phyloP scores from a whole-genome alignment of 148 eudicot species.

The Heliosperma pusillum region DNA sequence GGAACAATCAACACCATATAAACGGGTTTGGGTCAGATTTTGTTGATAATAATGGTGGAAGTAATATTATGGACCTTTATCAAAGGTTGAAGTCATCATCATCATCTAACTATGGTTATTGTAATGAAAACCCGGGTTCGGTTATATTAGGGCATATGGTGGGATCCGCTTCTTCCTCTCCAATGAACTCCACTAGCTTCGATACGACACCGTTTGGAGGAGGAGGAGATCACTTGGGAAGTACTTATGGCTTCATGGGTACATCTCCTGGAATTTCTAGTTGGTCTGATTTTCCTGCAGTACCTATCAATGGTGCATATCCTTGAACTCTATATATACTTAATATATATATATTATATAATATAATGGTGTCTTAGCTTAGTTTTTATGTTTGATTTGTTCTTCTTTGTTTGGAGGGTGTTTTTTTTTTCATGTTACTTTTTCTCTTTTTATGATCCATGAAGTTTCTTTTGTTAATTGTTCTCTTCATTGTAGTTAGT shows the following conservation, averaged over 20 bases:
- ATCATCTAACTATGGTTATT: constrained; percentile 27
- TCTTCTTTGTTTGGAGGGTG: constrained; percentile 17
- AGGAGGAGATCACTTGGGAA: constrained; percentile 19
- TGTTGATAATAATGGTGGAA: constrained; percentile 24
- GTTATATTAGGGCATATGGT: constrained; percentile 31
- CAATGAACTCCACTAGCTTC: constrained; percentile 28
- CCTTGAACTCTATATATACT: constrained; percentile 27
- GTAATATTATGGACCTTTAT: constrained; percentile 38
- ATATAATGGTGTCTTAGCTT: constrained; percentile 18
- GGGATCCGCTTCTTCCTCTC: constrained; percentile 23
- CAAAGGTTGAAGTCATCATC: constrained; percentile 55
- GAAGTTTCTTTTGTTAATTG: constrained; percentile 10
- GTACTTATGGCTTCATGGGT: constrained; percentile 23
- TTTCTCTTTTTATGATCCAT: neutral
- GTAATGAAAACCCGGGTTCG: constrained; percentile 30
- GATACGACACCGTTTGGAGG: constrained; percentile 38
- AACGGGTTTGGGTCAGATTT: constrained; percentile 37
- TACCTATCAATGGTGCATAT: constrained; percentile 56
- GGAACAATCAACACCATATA: constrained; percentile 32
- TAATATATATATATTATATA: neutral
- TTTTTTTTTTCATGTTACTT: constrained; percentile 14
- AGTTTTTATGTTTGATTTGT: neutral
- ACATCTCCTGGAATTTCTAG: constrained; percentile 22
- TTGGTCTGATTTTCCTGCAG: constrained; percentile 59
- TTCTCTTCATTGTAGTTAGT: constrained; percentile 31